Percentiles rank a stretch among this genome's conserved stretches.
Conservation (phyloP, 106 monocot genomes). For the Xerophyta viscosa region DNA sequence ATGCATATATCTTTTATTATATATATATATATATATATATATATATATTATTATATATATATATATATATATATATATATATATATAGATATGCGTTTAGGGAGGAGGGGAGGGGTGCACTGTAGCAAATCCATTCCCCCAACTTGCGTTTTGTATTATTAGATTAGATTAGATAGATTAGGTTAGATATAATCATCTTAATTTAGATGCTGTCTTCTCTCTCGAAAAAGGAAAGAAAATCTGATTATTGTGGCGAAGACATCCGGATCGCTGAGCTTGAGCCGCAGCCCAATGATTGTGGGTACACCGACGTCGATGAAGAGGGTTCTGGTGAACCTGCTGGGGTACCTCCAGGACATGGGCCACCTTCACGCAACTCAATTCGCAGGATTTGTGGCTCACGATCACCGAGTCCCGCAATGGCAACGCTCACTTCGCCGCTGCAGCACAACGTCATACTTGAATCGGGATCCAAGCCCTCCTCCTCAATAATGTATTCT, state of each 20-base stretch:
- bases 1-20: no score
- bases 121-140: no score
- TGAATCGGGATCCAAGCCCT: constrained; percentile 95
- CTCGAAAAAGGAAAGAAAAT: no score
- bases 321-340: constrained; percentile 60
- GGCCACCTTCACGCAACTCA: constrained; percentile 90
- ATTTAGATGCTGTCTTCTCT: no score
- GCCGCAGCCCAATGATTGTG: constrained; percentile 13
- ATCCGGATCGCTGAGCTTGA: constrained; percentile 43
- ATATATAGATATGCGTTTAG: no score
- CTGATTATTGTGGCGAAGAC: constrained; percentile 45
- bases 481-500: constrained; percentile 78
- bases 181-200: no score
- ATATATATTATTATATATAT: no score
- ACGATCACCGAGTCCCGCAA: constrained; percentile 89
- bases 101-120: no score
- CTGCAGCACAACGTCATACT: constrained; percentile 79
- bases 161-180: no score
- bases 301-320: constrained; percentile 79
- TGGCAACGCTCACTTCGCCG: constrained; percentile 91
- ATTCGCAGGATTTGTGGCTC: constrained; percentile 95
- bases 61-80: no score
- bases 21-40: no score
- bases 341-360: constrained; percentile 85
- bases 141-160: no score